phyloP scores from a whole-genome alignment of 345 rosid species.

The Erysimum cheiranthoides region DNA sequence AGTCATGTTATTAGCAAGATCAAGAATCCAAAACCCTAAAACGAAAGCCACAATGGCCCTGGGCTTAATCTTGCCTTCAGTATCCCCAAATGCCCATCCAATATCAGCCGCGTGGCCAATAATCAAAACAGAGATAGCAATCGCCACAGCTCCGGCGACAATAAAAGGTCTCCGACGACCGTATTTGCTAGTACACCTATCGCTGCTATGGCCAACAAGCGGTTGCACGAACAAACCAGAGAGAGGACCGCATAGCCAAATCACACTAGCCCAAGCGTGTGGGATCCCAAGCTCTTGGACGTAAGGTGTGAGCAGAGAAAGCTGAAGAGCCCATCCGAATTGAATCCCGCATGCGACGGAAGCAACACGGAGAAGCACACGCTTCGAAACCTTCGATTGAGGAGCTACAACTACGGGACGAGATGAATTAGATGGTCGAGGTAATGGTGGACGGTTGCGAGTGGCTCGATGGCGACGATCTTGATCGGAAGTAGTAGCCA shows the following conservation, averaged over 20 bases:
- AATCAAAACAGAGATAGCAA: slow-evolving; percentile 63
- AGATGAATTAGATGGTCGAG: slow-evolving; percentile 27
- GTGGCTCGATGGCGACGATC: slow-evolving; percentile 47
- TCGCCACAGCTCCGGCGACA: slow-evolving; percentile 61
- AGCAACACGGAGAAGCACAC: slow-evolving; percentile 81
- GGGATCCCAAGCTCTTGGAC: slow-evolving; percentile 98
- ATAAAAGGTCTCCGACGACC: slow-evolving; percentile 96
- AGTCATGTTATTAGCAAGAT: slow-evolving; percentile 91
- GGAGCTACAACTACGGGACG: slow-evolving; percentile 44
- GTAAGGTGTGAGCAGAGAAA: slow-evolving; percentile 88
- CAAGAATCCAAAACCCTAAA: slow-evolving; percentile 93
- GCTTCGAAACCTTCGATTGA: slow-evolving; percentile 56
- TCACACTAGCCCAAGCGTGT: slow-evolving; percentile 93
- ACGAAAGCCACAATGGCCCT: slow-evolving; percentile 78
- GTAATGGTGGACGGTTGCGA: slow-evolving; percentile 39
- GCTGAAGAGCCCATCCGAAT: slow-evolving; percentile 99
- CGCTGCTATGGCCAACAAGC: slow-evolving; percentile 89
- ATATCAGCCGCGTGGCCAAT: slow-evolving; percentile 90
- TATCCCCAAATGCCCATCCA: slow-evolving; percentile 87
- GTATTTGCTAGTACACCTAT: slow-evolving; percentile 79
- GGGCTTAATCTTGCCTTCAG: slow-evolving; percentile 55
- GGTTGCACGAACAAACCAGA: slow-evolving; percentile 94
- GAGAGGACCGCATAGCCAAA: slow-evolving; percentile 98
- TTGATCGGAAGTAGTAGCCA: slow-evolving; percentile 40
- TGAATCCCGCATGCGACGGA: slow-evolving; percentile 94